Conservation (phyloP, 2,329 filamentous ascomycete genomes). For the Colletotrichum eremochloae region DNA sequence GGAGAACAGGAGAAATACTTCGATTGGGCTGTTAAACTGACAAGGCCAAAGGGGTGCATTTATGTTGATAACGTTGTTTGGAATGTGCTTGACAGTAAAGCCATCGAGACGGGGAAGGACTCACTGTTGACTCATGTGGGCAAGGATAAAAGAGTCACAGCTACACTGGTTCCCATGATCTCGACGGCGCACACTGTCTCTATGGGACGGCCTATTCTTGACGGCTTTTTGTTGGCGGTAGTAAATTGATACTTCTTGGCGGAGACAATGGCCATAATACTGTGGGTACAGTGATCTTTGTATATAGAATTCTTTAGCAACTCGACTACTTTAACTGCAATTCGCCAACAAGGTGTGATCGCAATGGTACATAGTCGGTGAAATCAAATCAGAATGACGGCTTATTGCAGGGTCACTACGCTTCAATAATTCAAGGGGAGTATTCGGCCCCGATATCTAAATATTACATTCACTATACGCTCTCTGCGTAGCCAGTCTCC, state of each 20-base stretch:
- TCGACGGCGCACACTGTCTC: constrained; percentile 11
- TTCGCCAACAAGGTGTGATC: no score
- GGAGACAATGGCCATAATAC: no score
- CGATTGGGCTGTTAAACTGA: constrained; percentile 58
- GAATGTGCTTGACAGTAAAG: constrained; percentile 21
- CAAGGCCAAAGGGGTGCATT: constrained; percentile 55
- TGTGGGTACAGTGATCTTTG: background rate
- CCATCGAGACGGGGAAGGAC: constrained; percentile 29
- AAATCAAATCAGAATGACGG: background rate
- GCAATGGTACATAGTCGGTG: background rate
- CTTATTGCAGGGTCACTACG: background rate
- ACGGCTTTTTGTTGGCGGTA: constrained; percentile 15
- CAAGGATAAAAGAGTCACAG: constrained; percentile 45
- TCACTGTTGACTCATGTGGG: constrained; percentile 45
- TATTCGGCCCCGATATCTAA: background rate
- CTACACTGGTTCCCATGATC: constrained; percentile 46
- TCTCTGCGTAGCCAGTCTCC: constrained; percentile 49
- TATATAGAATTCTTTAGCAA: background rate
- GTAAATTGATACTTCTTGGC: background rate
- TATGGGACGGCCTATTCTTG: background rate
- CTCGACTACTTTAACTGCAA: no score
- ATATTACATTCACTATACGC: constrained; percentile 43
- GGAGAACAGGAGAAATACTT: constrained; percentile 64
- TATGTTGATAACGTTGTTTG: constrained; percentile 66
- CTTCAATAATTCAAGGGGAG: no score